Percentiles rank a stretch among this genome's conserved stretches.
phyloP scores from a whole-genome alignment of 768 basidiomycete species.

The Rhodotorula paludigena region DNA sequence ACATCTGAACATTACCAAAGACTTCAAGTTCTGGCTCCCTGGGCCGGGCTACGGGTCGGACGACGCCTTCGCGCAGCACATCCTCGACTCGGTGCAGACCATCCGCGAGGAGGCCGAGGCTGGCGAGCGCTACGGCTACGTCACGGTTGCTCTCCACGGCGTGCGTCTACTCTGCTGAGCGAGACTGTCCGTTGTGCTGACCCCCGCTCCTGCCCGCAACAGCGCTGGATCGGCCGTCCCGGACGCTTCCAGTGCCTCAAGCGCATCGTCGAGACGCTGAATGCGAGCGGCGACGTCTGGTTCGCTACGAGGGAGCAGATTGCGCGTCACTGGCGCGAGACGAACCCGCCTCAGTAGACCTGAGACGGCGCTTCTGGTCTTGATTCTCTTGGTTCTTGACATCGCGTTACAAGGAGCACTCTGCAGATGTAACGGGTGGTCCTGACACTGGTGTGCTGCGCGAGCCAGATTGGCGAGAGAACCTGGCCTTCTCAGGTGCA shows the following conservation, averaged over 20 bases:
- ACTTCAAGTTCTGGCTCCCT: constrained; percentile 39
- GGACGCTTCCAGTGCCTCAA: constrained; percentile 41
- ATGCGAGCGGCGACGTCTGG: constrained; percentile 39
- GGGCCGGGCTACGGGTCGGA: constrained; percentile 39
- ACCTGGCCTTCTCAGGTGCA: too few relatives aligned
- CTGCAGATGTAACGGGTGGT: too few relatives aligned
- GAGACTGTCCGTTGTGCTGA: not conserved
- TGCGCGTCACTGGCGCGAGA: constrained; percentile 40
- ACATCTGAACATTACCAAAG: constrained; percentile 40
- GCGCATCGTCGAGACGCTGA: constrained; percentile 42
- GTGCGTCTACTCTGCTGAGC: not conserved
- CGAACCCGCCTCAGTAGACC: constrained; percentile 32
- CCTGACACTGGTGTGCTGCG: too few relatives aligned
- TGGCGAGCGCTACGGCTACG: constrained; percentile 40
- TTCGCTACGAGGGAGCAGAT: constrained; percentile 44
- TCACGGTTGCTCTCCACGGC: constrained; percentile 43
- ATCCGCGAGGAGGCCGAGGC: constrained; percentile 31
- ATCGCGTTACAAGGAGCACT: too few relatives aligned
- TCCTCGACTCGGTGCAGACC: constrained; percentile 31
- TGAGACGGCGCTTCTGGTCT: too few relatives aligned
- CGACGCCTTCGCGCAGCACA: constrained; percentile 40
- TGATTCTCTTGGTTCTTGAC: too few relatives aligned
- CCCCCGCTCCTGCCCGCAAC: not conserved
- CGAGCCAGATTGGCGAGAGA: too few relatives aligned
- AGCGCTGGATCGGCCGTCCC: constrained; percentile 26